phyloP scores from a whole-genome alignment of 345 rosid genomes.

The Mallotus nudiflorus region DNA sequence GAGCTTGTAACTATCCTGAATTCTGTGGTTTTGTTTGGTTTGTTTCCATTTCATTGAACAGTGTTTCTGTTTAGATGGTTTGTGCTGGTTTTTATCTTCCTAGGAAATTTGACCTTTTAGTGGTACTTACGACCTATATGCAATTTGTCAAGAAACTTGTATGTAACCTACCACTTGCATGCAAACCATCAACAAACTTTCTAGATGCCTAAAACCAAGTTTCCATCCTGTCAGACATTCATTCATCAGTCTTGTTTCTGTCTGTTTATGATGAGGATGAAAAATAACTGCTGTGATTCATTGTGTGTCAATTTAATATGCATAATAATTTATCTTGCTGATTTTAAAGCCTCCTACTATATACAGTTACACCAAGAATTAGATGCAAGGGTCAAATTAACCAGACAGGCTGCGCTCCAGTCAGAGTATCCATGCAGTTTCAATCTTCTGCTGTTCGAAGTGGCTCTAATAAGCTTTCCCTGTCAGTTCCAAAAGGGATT shows the following conservation, averaged over 20 bases:
- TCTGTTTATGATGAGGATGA: not conserved
- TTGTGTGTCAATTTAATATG: not conserved
- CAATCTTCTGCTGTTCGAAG: not conserved
- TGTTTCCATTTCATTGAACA: too few relatives aligned
- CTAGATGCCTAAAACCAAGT: not conserved
- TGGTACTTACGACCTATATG: not conserved
- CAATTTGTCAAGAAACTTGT: not conserved
- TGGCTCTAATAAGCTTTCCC: not conserved
- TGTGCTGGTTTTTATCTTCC: not conserved
- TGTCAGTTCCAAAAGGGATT: not conserved
- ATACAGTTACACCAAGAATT: not conserved
- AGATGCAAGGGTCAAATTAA: slow-evolving; percentile 1
- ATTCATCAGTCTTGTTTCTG: too few relatives aligned
- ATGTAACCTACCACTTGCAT: too few relatives aligned
- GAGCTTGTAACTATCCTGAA: not conserved
- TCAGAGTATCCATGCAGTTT: not conserved
- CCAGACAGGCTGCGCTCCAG: not conserved
- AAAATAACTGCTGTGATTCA: not conserved
- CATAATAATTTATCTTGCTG: not conserved
- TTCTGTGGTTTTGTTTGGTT: not conserved
- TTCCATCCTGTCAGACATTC: not conserved
- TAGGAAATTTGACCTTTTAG: not conserved
- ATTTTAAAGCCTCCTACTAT: not conserved
- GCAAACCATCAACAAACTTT: too few relatives aligned
- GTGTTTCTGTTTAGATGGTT: not conserved